Conservation (phyloP, 2,329 filamentous ascomycete species). For the Phoma herbarum region DNA sequence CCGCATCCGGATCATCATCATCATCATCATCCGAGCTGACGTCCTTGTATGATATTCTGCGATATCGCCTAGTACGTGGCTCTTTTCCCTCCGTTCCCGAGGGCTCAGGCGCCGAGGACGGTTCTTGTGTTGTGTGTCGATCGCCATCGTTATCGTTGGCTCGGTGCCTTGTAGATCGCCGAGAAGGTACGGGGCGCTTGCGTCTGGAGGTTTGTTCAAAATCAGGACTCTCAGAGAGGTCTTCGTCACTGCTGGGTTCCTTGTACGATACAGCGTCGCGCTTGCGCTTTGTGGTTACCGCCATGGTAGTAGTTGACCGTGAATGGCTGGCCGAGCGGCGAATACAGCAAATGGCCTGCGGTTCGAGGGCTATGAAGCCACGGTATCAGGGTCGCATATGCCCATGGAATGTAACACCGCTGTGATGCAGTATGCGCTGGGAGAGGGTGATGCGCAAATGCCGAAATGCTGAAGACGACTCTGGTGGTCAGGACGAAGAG, state of each 20-base stretch:
- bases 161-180: slow-evolving; percentile 39
- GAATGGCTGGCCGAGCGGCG: slow-evolving; percentile 4
- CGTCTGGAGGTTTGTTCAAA: slow-evolving; percentile 17
- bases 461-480: slow-evolving; percentile 1
- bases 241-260: slow-evolving; percentile 49
- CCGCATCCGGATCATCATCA: slow-evolving; percentile 37
- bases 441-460: neutral
- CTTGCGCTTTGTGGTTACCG: slow-evolving; percentile 47
- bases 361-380: slow-evolving; percentile 11
- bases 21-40: slow-evolving; percentile 43
- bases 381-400: slow-evolving; percentile 8
- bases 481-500: slow-evolving; percentile 1
- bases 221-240: slow-evolving; percentile 33
- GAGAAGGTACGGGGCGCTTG: slow-evolving; percentile 33
- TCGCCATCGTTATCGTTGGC: slow-evolving; percentile 26
- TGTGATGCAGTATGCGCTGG: neutral
- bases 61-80: slow-evolving; percentile 25
- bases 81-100: slow-evolving; percentile 11
- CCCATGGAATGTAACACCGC: neutral
- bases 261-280: slow-evolving; percentile 48
- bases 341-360: neutral
- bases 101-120: slow-evolving; percentile 11
- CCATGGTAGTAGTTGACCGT: slow-evolving; percentile 30
- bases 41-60: slow-evolving; percentile 45
- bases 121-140: slow-evolving; percentile 15